A percentile compares a stretch with the other conserved stretches of the same genome.
Evolutionary conservation across 2,329 filamentous ascomycete genomes (phyloP).

Genomic region (Cladosporium austrohemisphaericum): DNA sequence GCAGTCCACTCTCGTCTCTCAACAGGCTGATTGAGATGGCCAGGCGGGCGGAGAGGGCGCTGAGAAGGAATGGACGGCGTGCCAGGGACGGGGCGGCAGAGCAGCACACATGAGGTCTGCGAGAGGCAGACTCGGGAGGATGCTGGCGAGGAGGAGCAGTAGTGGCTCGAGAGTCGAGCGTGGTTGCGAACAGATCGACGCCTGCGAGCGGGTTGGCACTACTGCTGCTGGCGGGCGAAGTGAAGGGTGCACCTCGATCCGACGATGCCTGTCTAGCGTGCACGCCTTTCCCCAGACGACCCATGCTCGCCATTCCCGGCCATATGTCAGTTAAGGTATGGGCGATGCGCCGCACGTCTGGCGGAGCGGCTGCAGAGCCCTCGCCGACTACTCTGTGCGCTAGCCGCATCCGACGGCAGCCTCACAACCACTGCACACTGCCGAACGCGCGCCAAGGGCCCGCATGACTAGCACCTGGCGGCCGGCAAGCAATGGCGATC

Average conservation of each 20-base stretch:
- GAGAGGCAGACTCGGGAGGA: not conserved
- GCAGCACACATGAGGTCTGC: not conserved
- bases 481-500: conserved; percentile 1
- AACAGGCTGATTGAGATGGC: conserved; percentile 5
- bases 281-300: conserved; percentile 12
- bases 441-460: too few species aligned
- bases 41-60: not conserved
- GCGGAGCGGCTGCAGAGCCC: not conserved
- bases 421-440: too few species aligned
- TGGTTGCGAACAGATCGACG: conserved; percentile 1
- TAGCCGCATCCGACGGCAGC: too few species aligned
- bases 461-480: not conserved
- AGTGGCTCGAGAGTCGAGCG: too few species aligned
- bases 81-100: not conserved
- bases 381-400: not conserved
- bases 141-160: conserved; percentile 6
- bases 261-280: conserved; percentile 11
- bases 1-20: not conserved
- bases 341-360: not conserved
- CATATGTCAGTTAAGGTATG: not conserved
- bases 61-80: not conserved
- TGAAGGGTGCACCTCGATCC: conserved; percentile 1
- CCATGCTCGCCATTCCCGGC: too few species aligned
- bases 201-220: not conserved
- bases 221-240: not conserved